Evolutionary conservation across 495 filamentous ascomycete species (phyloP).

Genomic region (Geopyxis carbonaria): DNA sequence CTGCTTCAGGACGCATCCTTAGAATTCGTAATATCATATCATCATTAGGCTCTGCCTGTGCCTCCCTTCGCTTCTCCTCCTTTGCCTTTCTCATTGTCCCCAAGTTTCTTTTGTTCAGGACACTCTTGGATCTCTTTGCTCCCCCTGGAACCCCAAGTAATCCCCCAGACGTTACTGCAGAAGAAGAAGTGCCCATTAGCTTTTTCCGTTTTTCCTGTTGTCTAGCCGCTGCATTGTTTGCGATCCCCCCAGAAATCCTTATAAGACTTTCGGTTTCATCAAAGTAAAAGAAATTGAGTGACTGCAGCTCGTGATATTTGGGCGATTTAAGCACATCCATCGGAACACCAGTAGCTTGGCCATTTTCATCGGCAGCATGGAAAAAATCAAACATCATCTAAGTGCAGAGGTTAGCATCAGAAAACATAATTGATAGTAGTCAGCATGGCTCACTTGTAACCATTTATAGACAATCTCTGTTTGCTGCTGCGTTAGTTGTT

Average conservation of each 20-base stretch:
- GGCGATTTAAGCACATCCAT: constrained; percentile 82
- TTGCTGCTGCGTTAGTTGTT: constrained; percentile 72
- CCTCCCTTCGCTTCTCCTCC: constrained; percentile 84
- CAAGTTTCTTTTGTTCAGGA: constrained; percentile 87
- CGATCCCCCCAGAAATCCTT: constrained; percentile 86
- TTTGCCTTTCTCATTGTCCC: constrained; percentile 94
- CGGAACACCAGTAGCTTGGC: constrained; percentile 73
- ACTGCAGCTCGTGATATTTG: constrained; percentile 94
- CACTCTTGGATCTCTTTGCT: constrained; percentile 64
- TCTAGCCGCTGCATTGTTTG: constrained; percentile 65
- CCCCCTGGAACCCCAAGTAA: constrained; percentile 47
- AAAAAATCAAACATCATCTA: constrained; percentile 86
- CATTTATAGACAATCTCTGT: constrained; percentile 90
- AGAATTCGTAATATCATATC: constrained; percentile 96
- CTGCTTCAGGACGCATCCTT: constrained; percentile 91
- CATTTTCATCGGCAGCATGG: constrained; percentile 74
- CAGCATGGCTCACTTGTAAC: constrained; percentile 34
- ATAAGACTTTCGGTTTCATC: constrained; percentile 83
- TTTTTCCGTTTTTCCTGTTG: constrained; percentile 31
- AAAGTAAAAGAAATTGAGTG: constrained; percentile 96
- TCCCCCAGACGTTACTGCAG: constrained; percentile 47
- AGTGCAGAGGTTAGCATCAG: background rate
- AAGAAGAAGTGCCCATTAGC: background rate
- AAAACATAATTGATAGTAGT: background rate
- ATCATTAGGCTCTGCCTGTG: constrained; percentile 90